These are phyloP conservation scores for Suhomyces choctaworum DNA, from an alignment of 1,139 yeast genomes.

Conservation along the genomic window DNA sequence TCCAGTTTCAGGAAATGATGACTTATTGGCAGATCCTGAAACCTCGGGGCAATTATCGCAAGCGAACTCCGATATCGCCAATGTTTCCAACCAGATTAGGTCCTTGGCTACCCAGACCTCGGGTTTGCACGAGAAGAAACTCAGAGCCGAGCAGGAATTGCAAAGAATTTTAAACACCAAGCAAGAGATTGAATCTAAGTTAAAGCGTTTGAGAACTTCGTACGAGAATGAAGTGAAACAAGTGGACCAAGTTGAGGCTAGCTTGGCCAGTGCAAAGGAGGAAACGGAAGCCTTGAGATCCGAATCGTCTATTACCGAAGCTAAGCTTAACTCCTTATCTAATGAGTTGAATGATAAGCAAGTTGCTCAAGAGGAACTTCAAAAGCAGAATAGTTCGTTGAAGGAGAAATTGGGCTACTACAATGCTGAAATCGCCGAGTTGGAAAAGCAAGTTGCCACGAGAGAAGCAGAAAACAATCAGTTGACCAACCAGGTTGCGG, in stretches of 20 bases:
- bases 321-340: slow-evolving; percentile 73
- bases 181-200: slow-evolving; percentile 68
- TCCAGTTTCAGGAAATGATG: slow-evolving; percentile 36
- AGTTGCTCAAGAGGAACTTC: slow-evolving; percentile 60
- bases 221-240: slow-evolving; percentile 82
- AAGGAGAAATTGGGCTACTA: slow-evolving; percentile 67
- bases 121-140: slow-evolving; percentile 66
- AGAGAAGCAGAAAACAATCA: slow-evolving; percentile 56
- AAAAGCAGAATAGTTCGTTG: slow-evolving; percentile 61
- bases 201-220: slow-evolving; percentile 63
- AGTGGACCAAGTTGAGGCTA: slow-evolving; percentile 65
- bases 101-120: slow-evolving; percentile 77
- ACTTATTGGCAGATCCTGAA: slow-evolving; percentile 58
- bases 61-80: slow-evolving; percentile 85
- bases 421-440: slow-evolving; percentile 65
- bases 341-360: slow-evolving; percentile 65
- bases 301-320: slow-evolving; percentile 79
- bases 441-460: slow-evolving; percentile 55
- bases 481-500: slow-evolving; percentile 62
- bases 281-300: slow-evolving; percentile 75
- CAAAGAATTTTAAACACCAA: slow-evolving; percentile 63
- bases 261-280: slow-evolving; percentile 56
- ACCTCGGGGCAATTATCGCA: slow-evolving; percentile 68
- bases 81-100: slow-evolving; percentile 79
- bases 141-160: slow-evolving; percentile 75